A percentile compares a stretch with the other conserved stretches of the same genome.
These are phyloP conservation scores for Mucor ambiguus DNA, from an alignment of 371 early-diverging fungal species.

Conservation along the genomic window DNA sequence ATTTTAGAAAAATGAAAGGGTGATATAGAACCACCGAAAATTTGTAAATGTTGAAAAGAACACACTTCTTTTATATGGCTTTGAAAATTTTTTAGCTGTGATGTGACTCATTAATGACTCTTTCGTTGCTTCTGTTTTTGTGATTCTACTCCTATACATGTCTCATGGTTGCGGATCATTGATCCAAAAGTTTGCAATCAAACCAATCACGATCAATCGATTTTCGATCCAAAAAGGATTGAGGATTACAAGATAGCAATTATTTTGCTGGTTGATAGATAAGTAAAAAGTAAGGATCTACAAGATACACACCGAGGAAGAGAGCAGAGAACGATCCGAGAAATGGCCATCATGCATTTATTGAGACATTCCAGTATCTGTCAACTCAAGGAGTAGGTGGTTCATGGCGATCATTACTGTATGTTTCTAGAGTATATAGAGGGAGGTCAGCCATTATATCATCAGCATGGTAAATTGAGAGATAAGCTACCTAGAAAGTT, in stretches of 20 bases:
- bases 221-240: neutral
- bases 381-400: slow-evolving; percentile 74
- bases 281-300: slow-evolving; percentile 37
- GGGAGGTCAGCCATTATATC: slow-evolving; percentile 78
- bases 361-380: slow-evolving; percentile 80
- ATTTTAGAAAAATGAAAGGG: slow-evolving; percentile 18
- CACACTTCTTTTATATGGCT: neutral
- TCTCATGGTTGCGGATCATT: neutral
- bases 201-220: neutral
- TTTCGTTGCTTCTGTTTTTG: neutral
- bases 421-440: slow-evolving; percentile 85
- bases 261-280: neutral
- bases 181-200: neutral
- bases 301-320: slow-evolving; percentile 58
- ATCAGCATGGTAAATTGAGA: slow-evolving; percentile 66
- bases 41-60: neutral
- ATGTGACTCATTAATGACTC: slow-evolving; percentile 8
- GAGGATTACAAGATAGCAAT: neutral
- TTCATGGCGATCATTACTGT: slow-evolving; percentile 78
- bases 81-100: slow-evolving; percentile 2
- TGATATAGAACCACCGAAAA: slow-evolving; percentile 26
- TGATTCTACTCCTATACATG: neutral
- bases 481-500: slow-evolving; percentile 76
- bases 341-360: slow-evolving; percentile 79
- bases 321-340: slow-evolving; percentile 78